Base-by-base conservation (phyloP, 257 asterid species). In the Lycium ferocissimum region DNA sequence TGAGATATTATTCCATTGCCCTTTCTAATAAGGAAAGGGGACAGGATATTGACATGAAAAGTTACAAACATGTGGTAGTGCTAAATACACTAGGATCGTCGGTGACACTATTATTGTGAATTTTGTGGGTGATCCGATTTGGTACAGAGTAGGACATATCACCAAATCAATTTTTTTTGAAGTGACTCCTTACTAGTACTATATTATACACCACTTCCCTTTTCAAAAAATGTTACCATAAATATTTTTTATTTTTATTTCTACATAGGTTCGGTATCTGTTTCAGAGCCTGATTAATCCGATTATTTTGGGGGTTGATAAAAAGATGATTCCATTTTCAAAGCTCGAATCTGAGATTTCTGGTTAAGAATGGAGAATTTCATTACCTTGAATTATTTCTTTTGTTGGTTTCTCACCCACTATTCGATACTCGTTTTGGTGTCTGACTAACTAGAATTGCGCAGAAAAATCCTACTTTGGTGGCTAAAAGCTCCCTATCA, bases 61-160 rank as follows among this genome's bases (percentile, higher is more conserved):
- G 82, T 7, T 51, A 51, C 14, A 76, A 76, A 51, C 82, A 76
- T 51, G 63, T 76, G 82, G 47, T 76, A 76, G 59, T 76, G 63
- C 82, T 76, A 40, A 26, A 51, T 73, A 20, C n/a, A n/a, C 6
- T 45, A 20, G 40, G 11, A 51, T 51, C 63, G 82, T 76, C 82
- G 82, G 82, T 76, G 82, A 54, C 22, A 22, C 59, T 0, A 76
- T 76, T 51, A 76, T 47, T 47, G 56, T 69, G 3, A 37, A 67
- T 18, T 40, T 18, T 18, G 26, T 75, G 13, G 13, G 1, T 75
- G 47, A 76, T 51, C 22, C 43, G 22, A 76, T 22, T 13, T 76
- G 63, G 63, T 47, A 76, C 63, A 53, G 63, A 51, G 18, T 75
- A 47, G 3, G 82, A 76, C 82, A 76, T 22, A 8, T 22, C 82